A percentile compares a stretch with the other conserved stretches of the same genome.
These are phyloP conservation scores for Neurospora hispaniola DNA, from an alignment of 495 filamentous ascomycete species.

Conservation along the genomic window DNA sequence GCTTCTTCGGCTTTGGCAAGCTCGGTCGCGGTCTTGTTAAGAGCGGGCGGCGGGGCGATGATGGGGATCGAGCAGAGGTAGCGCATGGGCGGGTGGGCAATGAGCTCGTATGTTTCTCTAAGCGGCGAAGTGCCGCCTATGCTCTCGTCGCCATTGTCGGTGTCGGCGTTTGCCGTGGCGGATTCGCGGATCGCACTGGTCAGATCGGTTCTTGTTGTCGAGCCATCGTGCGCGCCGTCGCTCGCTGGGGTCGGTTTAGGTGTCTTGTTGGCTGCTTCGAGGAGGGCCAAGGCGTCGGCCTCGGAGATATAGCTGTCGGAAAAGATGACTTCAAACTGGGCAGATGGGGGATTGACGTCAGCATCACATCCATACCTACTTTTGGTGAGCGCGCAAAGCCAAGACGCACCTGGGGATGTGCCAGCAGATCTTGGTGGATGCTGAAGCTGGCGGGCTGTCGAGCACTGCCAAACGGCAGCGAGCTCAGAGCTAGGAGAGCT, in stretches of 20 bases:
- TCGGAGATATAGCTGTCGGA: slow-evolving; percentile 66
- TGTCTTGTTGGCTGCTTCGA: slow-evolving; percentile 24
- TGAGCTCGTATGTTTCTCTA: slow-evolving; percentile 55
- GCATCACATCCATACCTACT: not conserved
- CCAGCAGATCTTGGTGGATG: slow-evolving; percentile 83
- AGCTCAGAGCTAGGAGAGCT: slow-evolving; percentile 25
- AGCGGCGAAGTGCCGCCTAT: slow-evolving; percentile 13
- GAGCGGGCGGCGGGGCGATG: slow-evolving; percentile 41
- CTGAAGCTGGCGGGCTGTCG: slow-evolving; percentile 38
- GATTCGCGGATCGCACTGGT: slow-evolving; percentile 23
- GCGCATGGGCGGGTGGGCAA: slow-evolving; percentile 55
- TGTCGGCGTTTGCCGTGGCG: slow-evolving; percentile 15
- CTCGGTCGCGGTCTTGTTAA: slow-evolving; percentile 51
- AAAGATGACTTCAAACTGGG: slow-evolving; percentile 73
- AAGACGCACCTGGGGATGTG: slow-evolving; percentile 74
- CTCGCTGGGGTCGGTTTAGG: not conserved
- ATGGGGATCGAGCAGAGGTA: slow-evolving; percentile 83
- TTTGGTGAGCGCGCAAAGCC: not conserved
- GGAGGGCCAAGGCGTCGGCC: slow-evolving; percentile 50
- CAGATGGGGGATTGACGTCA: not conserved
- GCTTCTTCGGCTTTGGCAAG: slow-evolving; percentile 63
- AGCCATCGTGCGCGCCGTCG: slow-evolving; percentile 17
- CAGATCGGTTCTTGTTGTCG: slow-evolving; percentile 24
- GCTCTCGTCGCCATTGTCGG: not conserved
- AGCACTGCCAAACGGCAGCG: slow-evolving; percentile 29